Conservation (phyloP, 2,329 filamentous ascomycete species). For the Sclerotinia minor region DNA sequence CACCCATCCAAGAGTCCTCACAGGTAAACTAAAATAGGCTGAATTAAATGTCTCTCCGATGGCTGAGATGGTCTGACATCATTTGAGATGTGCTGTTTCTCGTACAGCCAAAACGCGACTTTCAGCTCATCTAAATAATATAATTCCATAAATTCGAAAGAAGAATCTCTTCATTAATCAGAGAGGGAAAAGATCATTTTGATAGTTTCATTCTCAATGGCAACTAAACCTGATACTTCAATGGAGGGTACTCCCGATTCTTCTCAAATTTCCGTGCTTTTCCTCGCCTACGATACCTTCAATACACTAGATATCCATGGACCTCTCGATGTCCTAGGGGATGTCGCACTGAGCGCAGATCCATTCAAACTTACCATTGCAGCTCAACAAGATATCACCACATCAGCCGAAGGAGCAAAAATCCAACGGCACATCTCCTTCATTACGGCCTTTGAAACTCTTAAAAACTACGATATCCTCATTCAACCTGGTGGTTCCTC, state of each 20-base stretch:
- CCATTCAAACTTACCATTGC: conserved; percentile 24
- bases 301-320: conserved; percentile 24
- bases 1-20: background rate
- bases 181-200: background rate
- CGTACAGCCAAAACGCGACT: background rate
- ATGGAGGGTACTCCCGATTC: conserved; percentile 9
- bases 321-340: conserved; percentile 18
- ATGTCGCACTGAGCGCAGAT: conserved; percentile 5
- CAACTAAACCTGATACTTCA: background rate
- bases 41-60: background rate
- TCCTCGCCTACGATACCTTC: conserved; percentile 24
- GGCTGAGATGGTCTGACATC: background rate
- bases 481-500: conserved; percentile 70
- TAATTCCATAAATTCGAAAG: background rate
- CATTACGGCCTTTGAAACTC: conserved; percentile 71
- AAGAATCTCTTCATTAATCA: background rate
- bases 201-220: background rate
- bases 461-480: conserved; percentile 66
- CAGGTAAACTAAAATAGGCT: background rate
- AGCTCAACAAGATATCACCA: conserved; percentile 16
- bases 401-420: conserved; percentile 18
- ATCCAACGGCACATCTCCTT: conserved; percentile 55
- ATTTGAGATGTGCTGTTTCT: background rate
- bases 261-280: conserved; percentile 19
- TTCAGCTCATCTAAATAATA: background rate